Evolutionary conservation across 2,329 filamentous ascomycete species (phyloP).

Genomic region (Fusarium siculi): DNA sequence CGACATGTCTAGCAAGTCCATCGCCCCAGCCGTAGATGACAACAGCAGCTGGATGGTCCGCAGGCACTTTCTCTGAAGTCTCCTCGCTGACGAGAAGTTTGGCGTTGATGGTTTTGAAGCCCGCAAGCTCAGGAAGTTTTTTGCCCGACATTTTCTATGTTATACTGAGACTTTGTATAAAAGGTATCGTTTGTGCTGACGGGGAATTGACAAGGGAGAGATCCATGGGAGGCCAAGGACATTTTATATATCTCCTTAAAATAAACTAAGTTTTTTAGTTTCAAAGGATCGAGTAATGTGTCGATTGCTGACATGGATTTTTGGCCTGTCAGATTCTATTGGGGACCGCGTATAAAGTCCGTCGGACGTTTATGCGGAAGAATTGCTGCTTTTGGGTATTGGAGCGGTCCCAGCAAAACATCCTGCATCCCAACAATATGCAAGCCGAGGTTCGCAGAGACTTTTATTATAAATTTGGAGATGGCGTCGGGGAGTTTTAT

Average conservation of each 20-base stretch:
- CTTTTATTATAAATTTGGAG: not conserved
- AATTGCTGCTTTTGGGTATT: slow-evolving; percentile 18
- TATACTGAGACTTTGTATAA: not conserved
- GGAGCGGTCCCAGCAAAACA: slow-evolving; percentile 13
- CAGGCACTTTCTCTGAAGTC: slow-evolving; percentile 28
- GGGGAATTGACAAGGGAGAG: not conserved
- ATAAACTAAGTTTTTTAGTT: not conserved
- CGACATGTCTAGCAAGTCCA: slow-evolving; percentile 62
- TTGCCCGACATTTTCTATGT: slow-evolving; percentile 28
- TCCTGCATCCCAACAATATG: slow-evolving; percentile 12
- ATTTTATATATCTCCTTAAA: slow-evolving; percentile 7
- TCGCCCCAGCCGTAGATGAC: slow-evolving; percentile 70
- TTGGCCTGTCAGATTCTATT: slow-evolving; percentile 7
- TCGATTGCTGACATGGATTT: slow-evolving; percentile 3
- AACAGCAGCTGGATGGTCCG: slow-evolving; percentile 56
- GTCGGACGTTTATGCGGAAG: slow-evolving; percentile 10
- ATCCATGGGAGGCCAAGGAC: not conserved
- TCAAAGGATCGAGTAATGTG: not conserved
- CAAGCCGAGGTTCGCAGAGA: not conserved
- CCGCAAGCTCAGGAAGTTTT: slow-evolving; percentile 41
- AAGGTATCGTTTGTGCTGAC: not conserved
- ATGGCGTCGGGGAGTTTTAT: not conserved
- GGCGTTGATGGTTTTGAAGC: slow-evolving; percentile 59
- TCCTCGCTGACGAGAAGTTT: slow-evolving; percentile 59
- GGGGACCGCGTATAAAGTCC: slow-evolving; percentile 12